Evolutionary conservation across 257 asterid species (phyloP).

Genomic region (Gardenia jasminoides): DNA sequence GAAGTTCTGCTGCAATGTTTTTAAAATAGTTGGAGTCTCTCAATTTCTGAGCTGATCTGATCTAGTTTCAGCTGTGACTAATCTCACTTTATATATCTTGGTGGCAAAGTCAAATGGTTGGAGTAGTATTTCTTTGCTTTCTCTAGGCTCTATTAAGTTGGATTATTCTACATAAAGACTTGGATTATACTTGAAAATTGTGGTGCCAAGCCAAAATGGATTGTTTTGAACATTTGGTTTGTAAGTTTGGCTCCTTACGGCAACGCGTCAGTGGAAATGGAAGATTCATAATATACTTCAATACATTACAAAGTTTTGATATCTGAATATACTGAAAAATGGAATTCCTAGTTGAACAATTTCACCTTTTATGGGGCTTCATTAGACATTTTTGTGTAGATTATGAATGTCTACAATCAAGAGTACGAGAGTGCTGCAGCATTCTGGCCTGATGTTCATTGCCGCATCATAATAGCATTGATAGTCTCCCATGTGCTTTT

Average conservation of each 20-base stretch:
- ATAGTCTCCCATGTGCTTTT: constrained; percentile 78
- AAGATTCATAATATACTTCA: neutral
- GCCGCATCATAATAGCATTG: constrained; percentile 65
- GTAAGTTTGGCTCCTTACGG: neutral
- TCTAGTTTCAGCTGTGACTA: neutral
- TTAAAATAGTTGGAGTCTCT: neutral
- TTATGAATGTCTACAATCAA: constrained; percentile 92
- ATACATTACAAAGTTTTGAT: neutral
- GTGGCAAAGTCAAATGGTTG: neutral
- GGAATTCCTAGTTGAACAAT: neutral
- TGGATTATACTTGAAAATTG: no score
- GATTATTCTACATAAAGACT: no score
- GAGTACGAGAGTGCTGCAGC: constrained; percentile 91
- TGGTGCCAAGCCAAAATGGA: no score
- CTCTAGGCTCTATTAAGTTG: neutral
- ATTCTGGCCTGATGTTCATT: constrained; percentile 96
- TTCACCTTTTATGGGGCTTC: neutral
- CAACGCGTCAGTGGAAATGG: neutral
- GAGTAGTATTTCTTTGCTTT: neutral
- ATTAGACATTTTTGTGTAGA: constrained; percentile 37
- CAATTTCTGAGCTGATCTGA: neutral
- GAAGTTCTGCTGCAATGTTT: neutral
- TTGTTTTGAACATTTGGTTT: neutral
- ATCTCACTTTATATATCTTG: neutral
- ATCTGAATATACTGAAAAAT: no score